A percentile compares a stretch with the other conserved stretches of the same genome.
Conservation (phyloP, 768 basidiomycete species). For the Hericium coralloides region DNA sequence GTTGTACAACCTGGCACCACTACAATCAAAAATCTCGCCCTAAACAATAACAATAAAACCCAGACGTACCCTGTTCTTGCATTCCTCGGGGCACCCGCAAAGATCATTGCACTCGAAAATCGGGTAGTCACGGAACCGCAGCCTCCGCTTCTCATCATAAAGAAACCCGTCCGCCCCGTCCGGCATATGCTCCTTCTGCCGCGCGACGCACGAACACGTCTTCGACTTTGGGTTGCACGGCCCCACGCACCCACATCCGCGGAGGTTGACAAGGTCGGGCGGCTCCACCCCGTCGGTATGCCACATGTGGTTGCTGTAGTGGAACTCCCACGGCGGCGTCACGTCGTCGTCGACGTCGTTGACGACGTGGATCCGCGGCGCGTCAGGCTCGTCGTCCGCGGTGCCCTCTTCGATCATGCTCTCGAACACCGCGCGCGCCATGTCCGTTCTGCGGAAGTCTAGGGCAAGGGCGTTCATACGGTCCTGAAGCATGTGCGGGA, state of each 20-base stretch:
- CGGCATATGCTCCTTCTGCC: slow-evolving; percentile 39
- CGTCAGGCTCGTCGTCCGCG: slow-evolving; percentile 53
- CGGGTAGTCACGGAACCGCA: slow-evolving; percentile 41
- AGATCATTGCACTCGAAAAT: slow-evolving; percentile 83
- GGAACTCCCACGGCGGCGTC: slow-evolving; percentile 79
- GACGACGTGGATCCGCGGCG: slow-evolving; percentile 57
- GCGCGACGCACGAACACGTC: slow-evolving; percentile 59
- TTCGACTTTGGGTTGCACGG: slow-evolving; percentile 66
- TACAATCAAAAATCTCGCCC: neutral
- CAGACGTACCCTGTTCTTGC: slow-evolving; percentile 62
- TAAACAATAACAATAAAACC: neutral
- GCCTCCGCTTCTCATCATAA: slow-evolving; percentile 52
- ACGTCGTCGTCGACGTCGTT: slow-evolving; percentile 59
- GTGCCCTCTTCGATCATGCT: slow-evolving; percentile 59
- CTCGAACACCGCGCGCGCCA: slow-evolving; percentile 50
- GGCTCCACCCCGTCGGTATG: slow-evolving; percentile 58
- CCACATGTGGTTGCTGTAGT: slow-evolving; percentile 80
- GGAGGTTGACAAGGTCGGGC: slow-evolving; percentile 47
- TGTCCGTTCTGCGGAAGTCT: slow-evolving; percentile 29
- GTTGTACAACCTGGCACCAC: slow-evolving; percentile 62
- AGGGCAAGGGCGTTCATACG: slow-evolving; percentile 46
- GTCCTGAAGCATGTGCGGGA: slow-evolving; percentile 61
- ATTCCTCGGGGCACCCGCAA: slow-evolving; percentile 76
- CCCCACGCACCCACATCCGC: slow-evolving; percentile 70
- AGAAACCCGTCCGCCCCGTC: slow-evolving; percentile 46